These are phyloP conservation scores for Diaporthe eres DNA, from an alignment of 2,329 filamentous ascomycete species.

Conservation along the genomic window DNA sequence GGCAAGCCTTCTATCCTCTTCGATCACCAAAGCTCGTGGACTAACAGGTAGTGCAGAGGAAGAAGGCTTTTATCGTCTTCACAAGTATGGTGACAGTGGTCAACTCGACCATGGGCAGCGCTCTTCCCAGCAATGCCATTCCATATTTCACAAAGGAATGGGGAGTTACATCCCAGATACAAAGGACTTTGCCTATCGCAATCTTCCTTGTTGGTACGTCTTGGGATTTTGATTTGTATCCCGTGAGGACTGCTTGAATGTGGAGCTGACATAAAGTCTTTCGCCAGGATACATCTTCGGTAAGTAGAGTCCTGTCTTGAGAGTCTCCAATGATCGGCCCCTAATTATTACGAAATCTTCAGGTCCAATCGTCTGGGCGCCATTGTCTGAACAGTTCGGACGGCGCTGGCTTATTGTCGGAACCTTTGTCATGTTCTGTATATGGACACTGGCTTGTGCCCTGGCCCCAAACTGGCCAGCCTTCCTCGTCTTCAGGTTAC, in stretches of 20 bases:
- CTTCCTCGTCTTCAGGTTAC: constrained; percentile 68
- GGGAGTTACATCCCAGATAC: constrained; percentile 61
- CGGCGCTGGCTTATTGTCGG: constrained; percentile 61
- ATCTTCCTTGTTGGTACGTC: constrained; percentile 68
- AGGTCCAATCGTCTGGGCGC: constrained; percentile 72
- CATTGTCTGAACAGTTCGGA: constrained; percentile 76
- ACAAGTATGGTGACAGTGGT: constrained; percentile 72
- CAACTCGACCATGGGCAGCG: constrained; percentile 77
- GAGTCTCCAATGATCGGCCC: neutral
- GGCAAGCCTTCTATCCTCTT: constrained; percentile 44
- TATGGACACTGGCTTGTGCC: constrained; percentile 70
- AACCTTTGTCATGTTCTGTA: constrained; percentile 63
- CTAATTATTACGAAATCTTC: constrained; percentile 28
- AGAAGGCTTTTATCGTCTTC: constrained; percentile 68
- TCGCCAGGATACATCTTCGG: constrained; percentile 69
- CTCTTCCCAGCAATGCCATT: constrained; percentile 75
- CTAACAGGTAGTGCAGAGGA: constrained; percentile 54
- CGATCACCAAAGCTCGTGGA: neutral
- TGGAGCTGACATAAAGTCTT: neutral
- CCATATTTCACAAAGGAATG: constrained; percentile 71
- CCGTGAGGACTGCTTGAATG: neutral
- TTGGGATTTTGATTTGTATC: neutral
- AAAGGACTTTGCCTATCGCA: constrained; percentile 71
- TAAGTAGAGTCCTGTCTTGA: constrained; percentile 43
- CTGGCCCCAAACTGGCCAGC: constrained; percentile 66